Evolutionary conservation across 2,329 filamentous ascomycete genomes (phyloP), one percentile per base, ranked within the genome.

Genomic region (Emergomyces orientalis): DNA sequence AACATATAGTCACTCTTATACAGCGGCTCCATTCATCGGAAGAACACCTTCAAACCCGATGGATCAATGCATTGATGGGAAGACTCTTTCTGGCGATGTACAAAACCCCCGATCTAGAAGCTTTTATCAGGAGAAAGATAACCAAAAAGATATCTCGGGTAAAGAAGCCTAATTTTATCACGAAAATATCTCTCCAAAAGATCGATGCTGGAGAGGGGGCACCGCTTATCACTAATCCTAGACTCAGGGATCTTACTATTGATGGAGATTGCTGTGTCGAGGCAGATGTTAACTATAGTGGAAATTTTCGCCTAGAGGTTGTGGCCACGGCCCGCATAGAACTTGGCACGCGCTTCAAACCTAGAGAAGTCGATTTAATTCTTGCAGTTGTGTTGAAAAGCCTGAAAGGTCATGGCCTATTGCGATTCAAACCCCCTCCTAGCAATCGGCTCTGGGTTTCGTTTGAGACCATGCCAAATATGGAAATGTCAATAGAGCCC

Each of bases 381-480:
- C 82, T 99, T 43, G 91, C 94, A 3, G 90, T 91, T 3, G 88
- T 94, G 0, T 75, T 97, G 63, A 92, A 90, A 72, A 89, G 87
- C 69, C 79, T 97, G 1, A 90, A 95, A 69, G 94, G 94, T 0
- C 93, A 96, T 69, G 77, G 90, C 55, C 78, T 96, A 37, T 81
- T 97, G 70, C 89, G 91, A 70, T 87, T 97, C 74, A 99, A 99
- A 74, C 90, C 94, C 7, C 91, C 93, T 19, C 94, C 94, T 0
- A 97, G 91, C 75, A 99, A 99, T 73, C 86, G 94, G 49, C 75
- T 96, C n/a, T 99, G 94, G 94, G 85, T 97, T 68, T 88, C 91
- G 0, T 99, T 99, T 72, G 90, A 95, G 72, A 86, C 86, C n/a
- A 90, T 91, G 82, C 94, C 94, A 22, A 92, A 93, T 71, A 88